These are phyloP conservation scores for Daldinia eschscholtzii DNA, from an alignment of 2,329 filamentous ascomycete genomes.

Conservation along the genomic window DNA sequence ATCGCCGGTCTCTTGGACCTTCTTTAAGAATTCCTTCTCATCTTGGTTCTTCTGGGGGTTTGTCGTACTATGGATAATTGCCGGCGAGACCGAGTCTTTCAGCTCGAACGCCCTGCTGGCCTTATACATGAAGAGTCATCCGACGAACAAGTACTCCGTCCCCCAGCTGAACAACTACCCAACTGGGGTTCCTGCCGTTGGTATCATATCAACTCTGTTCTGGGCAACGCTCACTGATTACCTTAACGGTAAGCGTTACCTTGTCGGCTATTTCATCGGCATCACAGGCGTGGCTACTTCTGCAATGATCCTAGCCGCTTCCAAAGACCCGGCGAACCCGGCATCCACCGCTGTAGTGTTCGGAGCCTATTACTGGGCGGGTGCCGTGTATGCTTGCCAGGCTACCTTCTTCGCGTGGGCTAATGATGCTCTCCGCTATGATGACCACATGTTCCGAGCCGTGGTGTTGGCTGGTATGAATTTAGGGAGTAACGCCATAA, in stretches of 20 bases:
- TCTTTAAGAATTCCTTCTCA: slow-evolving; percentile 67
- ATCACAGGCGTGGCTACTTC: slow-evolving; percentile 73
- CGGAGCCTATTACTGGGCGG: slow-evolving; percentile 77
- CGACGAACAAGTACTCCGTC: slow-evolving; percentile 58
- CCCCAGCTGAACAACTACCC: slow-evolving; percentile 69
- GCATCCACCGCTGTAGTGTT: slow-evolving; percentile 67
- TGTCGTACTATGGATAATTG: slow-evolving; percentile 75
- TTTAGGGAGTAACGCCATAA: slow-evolving; percentile 74
- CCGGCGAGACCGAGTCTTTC: slow-evolving; percentile 79
- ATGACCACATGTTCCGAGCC: slow-evolving; percentile 72
- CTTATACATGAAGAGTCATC: slow-evolving; percentile 64
- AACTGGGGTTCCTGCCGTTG: slow-evolving; percentile 67
- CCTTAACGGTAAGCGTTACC: slow-evolving; percentile 71
- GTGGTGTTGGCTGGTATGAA: slow-evolving; percentile 82
- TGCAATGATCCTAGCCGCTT: slow-evolving; percentile 70
- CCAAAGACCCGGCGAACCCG: slow-evolving; percentile 55
- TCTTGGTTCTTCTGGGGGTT: slow-evolving; percentile 77
- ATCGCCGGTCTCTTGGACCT: slow-evolving; percentile 62
- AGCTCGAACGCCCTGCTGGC: slow-evolving; percentile 71
- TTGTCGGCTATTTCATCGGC: slow-evolving; percentile 76
- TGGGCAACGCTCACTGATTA: slow-evolving; percentile 78
- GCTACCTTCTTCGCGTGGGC: slow-evolving; percentile 83
- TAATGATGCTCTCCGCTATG: slow-evolving; percentile 75
- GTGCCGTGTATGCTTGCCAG: slow-evolving; percentile 78
- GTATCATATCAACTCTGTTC: slow-evolving; percentile 73